Conservation (phyloP, 2,329 filamentous ascomycete genomes). For the Metarhizium album region DNA sequence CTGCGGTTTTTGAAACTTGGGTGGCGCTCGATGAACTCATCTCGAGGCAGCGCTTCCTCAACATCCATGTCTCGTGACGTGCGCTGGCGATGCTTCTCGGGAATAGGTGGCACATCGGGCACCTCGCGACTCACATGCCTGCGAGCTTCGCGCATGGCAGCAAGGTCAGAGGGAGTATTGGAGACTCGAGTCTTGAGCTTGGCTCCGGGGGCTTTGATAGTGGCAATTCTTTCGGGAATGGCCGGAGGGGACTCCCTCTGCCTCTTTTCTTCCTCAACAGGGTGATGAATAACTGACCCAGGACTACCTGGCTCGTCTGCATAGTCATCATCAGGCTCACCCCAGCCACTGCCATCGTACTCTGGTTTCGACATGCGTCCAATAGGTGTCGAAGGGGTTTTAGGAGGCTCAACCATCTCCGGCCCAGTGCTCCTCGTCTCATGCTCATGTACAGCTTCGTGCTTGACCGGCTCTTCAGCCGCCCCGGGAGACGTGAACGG, state of each 20-base stretch:
- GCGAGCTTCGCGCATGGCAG: conserved; percentile 76
- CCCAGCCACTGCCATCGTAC: conserved; percentile 54
- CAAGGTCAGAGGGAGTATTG: conserved; percentile 72
- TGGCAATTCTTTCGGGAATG: conserved; percentile 74
- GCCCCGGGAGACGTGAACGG: background rate
- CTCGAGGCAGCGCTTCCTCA: conserved; percentile 24
- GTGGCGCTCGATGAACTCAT: conserved; percentile 46
- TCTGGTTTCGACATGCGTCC: conserved; percentile 45
- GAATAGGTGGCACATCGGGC: conserved; percentile 48
- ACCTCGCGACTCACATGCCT: conserved; percentile 73
- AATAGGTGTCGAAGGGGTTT: conserved; percentile 39
- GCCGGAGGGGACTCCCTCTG: conserved; percentile 46
- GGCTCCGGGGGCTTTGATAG: conserved; percentile 78
- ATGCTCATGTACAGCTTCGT: conserved; percentile 9
- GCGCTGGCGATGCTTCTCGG: conserved; percentile 47
- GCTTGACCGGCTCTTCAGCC: background rate
- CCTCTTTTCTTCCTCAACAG: conserved; percentile 36
- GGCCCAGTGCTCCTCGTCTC: conserved; percentile 18
- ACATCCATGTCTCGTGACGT: conserved; percentile 36
- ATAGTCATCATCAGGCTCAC: conserved; percentile 38
- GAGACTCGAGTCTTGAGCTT: conserved; percentile 84
- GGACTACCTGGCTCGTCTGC: conserved; percentile 62
- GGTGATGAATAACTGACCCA: conserved; percentile 81
- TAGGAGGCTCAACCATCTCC: conserved; percentile 24
- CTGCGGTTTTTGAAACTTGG: conserved; percentile 73